A percentile compares a stretch with the other conserved stretches of the same genome.
phyloP scores from a whole-genome alignment of 1,284 basidiomycete species.

The Fomitopsis pinicola region DNA sequence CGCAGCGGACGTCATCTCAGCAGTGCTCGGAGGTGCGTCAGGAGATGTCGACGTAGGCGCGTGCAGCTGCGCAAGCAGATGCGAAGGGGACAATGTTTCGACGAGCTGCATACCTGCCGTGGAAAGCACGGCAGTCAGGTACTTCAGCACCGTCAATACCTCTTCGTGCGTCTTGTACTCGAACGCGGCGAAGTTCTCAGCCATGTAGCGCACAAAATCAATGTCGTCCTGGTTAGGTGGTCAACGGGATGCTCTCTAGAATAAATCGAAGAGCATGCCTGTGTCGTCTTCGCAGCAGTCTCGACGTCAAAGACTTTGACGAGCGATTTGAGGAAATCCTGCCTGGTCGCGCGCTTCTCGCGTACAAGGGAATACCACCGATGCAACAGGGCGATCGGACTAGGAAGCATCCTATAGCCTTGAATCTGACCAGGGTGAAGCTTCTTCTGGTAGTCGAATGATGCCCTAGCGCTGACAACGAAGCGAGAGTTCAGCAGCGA shows the following conservation, averaged over 20 bases:
- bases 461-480: conserved; percentile 71
- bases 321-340: conserved; percentile 85
- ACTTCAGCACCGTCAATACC: conserved; percentile 79
- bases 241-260: background rate
- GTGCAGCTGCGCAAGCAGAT: conserved; percentile 61
- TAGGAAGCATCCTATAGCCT: conserved; percentile 56
- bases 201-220: conserved; percentile 85
- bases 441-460: conserved; percentile 81
- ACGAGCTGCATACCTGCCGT: conserved; percentile 82
- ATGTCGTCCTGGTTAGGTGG: conserved; percentile 58
- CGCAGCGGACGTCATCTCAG: background rate
- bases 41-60: conserved; percentile 9
- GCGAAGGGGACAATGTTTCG: conserved; percentile 61
- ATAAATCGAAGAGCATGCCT: conserved; percentile 31
- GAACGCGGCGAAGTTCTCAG: conserved; percentile 88
- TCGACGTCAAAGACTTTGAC: conserved; percentile 79
- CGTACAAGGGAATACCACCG: conserved; percentile 89
- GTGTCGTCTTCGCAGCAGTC: conserved; percentile 36
- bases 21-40: background rate
- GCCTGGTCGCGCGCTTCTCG: conserved; percentile 81
- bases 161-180: conserved; percentile 97
- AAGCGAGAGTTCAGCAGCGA: conserved; percentile 87
- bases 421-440: conserved; percentile 42
- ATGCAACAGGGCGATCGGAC: conserved; percentile 71
- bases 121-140: conserved; percentile 78